Evolutionary conservation across 345 rosid species (phyloP).

Genomic region (Hypericum perforatum): DNA sequence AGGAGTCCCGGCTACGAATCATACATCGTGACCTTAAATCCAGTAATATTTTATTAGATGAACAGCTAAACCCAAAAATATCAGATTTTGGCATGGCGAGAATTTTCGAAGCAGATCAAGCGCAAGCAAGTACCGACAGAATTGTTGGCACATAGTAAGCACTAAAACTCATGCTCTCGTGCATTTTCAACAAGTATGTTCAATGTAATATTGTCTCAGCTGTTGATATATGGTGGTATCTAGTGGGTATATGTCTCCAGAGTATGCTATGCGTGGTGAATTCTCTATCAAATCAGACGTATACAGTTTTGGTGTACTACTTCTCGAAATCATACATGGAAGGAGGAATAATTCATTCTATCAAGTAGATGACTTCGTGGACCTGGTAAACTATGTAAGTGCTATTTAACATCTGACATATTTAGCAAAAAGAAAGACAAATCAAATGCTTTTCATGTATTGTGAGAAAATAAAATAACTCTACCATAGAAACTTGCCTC

Average conservation of each 20-base stretch:
- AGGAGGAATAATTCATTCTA: slow-evolving; percentile 4
- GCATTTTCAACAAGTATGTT: not conserved
- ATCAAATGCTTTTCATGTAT: too few species aligned
- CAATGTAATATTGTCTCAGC: not conserved
- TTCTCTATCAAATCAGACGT: slow-evolving; percentile 19
- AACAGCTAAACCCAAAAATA: slow-evolving; percentile 15
- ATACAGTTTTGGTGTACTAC: slow-evolving; percentile 16
- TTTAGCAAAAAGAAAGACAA: too few species aligned
- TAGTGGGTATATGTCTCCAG: slow-evolving; percentile 21
- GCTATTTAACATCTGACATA: too few species aligned
- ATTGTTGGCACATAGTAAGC: slow-evolving; percentile 19
- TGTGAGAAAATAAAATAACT: too few species aligned
- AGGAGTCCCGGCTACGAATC: slow-evolving; percentile 10
- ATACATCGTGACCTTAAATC: slow-evolving; percentile 6
- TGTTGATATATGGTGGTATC: too few species aligned
- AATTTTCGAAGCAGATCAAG: slow-evolving; percentile 12
- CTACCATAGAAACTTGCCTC: too few species aligned
- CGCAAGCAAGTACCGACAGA: slow-evolving; percentile 8
- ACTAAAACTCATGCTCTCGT: not conserved
- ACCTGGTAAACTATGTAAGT: slow-evolving; percentile 14
- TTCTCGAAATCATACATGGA: slow-evolving; percentile 4
- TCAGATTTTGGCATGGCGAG: slow-evolving; percentile 17
- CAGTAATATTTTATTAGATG: slow-evolving; percentile 16
- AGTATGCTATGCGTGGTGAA: slow-evolving; percentile 13
- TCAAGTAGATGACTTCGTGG: slow-evolving; percentile 1